These are phyloP conservation scores for Dactylellina sp. DNA, from an alignment of 2,329 filamentous ascomycete genomes.

Conservation along the genomic window DNA sequence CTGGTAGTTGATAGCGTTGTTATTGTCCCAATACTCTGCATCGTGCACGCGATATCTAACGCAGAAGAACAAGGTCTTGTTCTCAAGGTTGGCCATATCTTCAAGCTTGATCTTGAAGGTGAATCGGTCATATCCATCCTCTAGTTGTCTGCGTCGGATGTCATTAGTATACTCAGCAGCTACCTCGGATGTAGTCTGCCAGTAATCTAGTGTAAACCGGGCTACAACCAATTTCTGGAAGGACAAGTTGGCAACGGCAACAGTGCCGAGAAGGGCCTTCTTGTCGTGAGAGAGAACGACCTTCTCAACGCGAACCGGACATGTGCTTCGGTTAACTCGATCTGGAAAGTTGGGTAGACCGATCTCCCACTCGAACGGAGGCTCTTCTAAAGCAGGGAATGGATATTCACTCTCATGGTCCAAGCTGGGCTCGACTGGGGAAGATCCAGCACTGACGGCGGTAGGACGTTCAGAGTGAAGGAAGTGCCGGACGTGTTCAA, in stretches of 20 bases:
- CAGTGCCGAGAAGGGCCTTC: constrained; percentile 83
- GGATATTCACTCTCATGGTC: constrained; percentile 91
- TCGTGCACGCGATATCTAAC: constrained; percentile 87
- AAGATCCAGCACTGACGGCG: constrained; percentile 94
- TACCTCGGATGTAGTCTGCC: constrained; percentile 98
- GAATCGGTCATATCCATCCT: constrained; percentile 84
- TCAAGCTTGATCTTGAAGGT: constrained; percentile 93
- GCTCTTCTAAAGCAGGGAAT: constrained; percentile 72
- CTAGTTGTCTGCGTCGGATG: constrained; percentile 74
- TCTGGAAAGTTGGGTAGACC: constrained; percentile 83
- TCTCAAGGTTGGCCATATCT: constrained; percentile 89
- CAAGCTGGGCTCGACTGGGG: constrained; percentile 82
- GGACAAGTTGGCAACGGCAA: constrained; percentile 86
- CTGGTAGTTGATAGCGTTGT: constrained; percentile 86
- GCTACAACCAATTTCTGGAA: constrained; percentile 92
- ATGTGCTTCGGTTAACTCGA: constrained; percentile 61
- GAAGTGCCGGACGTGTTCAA: constrained; percentile 96
- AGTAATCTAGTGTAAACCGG: constrained; percentile 95
- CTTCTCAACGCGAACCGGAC: constrained; percentile 78
- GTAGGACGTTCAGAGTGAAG: constrained; percentile 91
- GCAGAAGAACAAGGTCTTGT: constrained; percentile 92
- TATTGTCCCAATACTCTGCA: constrained; percentile 96
- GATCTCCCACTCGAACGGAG: constrained; percentile 86
- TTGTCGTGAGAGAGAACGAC: constrained; percentile 90
- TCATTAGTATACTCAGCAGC: constrained; percentile 87